Evolutionary conservation across 148 eudicot species (phyloP).

Genomic region (Rhododendron ovatum): DNA sequence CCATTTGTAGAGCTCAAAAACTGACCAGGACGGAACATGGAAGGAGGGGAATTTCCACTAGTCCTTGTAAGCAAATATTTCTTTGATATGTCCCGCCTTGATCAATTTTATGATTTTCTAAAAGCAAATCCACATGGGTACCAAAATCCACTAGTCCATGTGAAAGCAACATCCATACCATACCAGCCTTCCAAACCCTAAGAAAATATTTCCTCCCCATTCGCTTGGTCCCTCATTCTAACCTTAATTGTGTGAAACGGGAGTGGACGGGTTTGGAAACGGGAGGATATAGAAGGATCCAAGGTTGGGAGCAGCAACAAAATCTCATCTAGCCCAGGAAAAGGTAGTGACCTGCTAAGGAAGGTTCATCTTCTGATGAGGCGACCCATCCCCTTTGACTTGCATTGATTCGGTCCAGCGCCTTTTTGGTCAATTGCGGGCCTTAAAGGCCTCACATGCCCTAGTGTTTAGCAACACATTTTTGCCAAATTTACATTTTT

Average conservation of each 20-base stretch:
- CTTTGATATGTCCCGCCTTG: too few relatives aligned
- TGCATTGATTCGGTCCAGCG: neutral
- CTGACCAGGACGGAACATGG: neutral
- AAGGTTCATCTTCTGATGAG: neutral
- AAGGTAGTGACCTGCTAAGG: neutral
- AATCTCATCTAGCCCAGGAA: neutral
- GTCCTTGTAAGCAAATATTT: too few relatives aligned
- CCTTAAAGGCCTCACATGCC: neutral
- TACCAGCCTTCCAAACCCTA: neutral
- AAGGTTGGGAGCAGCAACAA: neutral
- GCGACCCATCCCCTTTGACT: neutral
- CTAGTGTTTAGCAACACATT: neutral
- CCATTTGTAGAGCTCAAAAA: neutral
- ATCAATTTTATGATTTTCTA: too few relatives aligned
- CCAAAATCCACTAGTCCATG: neutral
- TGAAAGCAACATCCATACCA: neutral
- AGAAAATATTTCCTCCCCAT: neutral
- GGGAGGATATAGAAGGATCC: neutral
- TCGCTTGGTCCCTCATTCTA: neutral
- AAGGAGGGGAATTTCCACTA: neutral
- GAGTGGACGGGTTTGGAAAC: neutral
- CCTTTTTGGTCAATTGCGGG: neutral
- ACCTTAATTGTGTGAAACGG: neutral
- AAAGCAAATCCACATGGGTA: too few relatives aligned
- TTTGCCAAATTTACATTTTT: neutral